A percentile compares a stretch with the other conserved stretches of the same genome.
These are phyloP conservation scores for Trichoderma gamsii DNA, from an alignment of 495 filamentous ascomycete species.

Conservation along the genomic window DNA sequence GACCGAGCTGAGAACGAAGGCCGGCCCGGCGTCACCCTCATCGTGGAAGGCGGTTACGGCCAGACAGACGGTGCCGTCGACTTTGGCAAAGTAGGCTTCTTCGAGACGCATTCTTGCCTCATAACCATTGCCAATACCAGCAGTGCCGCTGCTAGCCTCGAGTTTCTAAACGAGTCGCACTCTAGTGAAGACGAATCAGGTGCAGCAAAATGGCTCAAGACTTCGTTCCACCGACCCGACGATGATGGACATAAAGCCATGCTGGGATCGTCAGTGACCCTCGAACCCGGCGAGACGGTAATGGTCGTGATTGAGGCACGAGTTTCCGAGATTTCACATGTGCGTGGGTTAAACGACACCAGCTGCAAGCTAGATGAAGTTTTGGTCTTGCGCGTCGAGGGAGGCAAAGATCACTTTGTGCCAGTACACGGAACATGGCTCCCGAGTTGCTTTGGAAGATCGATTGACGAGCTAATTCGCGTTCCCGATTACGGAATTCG, in stretches of 20 bases:
- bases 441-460: slow-evolving; percentile 75
- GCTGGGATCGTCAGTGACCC: slow-evolving; percentile 46
- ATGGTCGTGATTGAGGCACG: slow-evolving; percentile 59
- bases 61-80: slow-evolving; percentile 50
- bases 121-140: slow-evolving; percentile 92
- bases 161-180: slow-evolving; percentile 52
- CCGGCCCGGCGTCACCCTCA: slow-evolving; percentile 74
- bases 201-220: slow-evolving; percentile 58
- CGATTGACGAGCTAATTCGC: slow-evolving; percentile 73
- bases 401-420: slow-evolving; percentile 88
- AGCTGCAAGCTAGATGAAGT: slow-evolving; percentile 69
- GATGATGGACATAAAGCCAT: slow-evolving; percentile 34
- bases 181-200: slow-evolving; percentile 39
- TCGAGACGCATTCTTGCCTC: slow-evolving; percentile 54
- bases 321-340: slow-evolving; percentile 56
- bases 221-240: slow-evolving; percentile 50
- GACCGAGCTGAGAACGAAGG: slow-evolving; percentile 92
- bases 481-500: slow-evolving; percentile 72
- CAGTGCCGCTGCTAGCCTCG: slow-evolving; percentile 64
- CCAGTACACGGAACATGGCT: slow-evolving; percentile 71
- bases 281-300: slow-evolving; percentile 78
- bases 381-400: slow-evolving; percentile 76
- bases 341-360: slow-evolving; percentile 65
- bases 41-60: slow-evolving; percentile 56
- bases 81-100: slow-evolving; percentile 67